Evolutionary conservation across 169 alveolate species (phyloP).

Genomic region (Plasmodium coatneyi): DNA sequence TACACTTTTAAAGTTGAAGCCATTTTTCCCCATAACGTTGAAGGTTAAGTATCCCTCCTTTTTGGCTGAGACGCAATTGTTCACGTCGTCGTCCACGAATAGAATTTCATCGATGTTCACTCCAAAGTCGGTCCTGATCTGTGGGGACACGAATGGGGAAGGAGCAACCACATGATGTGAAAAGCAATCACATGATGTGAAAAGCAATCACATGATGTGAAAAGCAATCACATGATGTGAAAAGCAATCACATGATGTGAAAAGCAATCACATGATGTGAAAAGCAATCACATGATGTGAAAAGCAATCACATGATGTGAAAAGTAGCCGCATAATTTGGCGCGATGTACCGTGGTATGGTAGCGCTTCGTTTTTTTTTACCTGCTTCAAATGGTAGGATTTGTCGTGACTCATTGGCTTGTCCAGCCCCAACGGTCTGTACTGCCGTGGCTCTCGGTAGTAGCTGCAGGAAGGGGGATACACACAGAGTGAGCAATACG

Average conservation of each 20-base stretch:
- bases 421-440: constrained; percentile 6
- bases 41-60: constrained; percentile 62
- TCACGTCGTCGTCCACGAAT: constrained; percentile 59
- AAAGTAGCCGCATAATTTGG: not conserved
- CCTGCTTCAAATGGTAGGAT: constrained; percentile 38
- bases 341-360: not conserved
- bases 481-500: too few species aligned
- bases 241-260: not conserved
- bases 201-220: not conserved
- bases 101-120: constrained; percentile 36
- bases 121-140: constrained; percentile 36
- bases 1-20: constrained; percentile 39
- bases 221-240: not conserved
- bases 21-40: constrained; percentile 63
- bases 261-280: not conserved
- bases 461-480: not conserved
- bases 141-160: not conserved
- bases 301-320: not conserved
- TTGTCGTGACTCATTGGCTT: constrained; percentile 64
- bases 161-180: not conserved
- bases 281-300: not conserved
- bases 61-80: constrained; percentile 42
- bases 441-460: constrained; percentile 38
- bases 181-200: not conserved
- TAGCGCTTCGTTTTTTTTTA: not conserved